Base-by-base conservation (phyloP, 1,284 basidiomycete species). In the Rhodotorula sp. region DNA sequence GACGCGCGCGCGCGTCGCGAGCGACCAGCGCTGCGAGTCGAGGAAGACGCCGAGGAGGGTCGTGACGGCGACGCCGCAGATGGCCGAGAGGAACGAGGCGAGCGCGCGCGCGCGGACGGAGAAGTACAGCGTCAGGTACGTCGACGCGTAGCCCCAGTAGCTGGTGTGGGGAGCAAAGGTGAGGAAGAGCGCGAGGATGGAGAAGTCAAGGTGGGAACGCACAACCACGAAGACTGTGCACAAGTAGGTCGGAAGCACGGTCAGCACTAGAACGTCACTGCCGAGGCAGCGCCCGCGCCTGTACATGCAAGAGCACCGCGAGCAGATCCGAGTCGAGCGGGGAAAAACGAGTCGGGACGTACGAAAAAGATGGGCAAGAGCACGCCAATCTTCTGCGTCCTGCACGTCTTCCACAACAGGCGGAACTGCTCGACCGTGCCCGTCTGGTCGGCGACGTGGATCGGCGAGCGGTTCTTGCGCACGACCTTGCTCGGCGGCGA, bases 361-460 rank as follows among this genome's bases (percentile, higher is more conserved):
- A 60, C 65, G 52, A 66, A 66, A n/a, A 66, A 66, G 45, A 66
- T 42, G n/a, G 65, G 65, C 17, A 66, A 53, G 19, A 66, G 58
- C 13, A 61, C 13, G 27, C 65, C 65, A 10, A 66, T 27, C 45
- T 66, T 66, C 44, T 48, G 23, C 4, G 25, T 55, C 23, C 27
- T 10, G 44, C 44, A 45, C 13, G 66, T 56, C 46, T 8, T 25
- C 67, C 67, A 63, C 44, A 68, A n/a, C 1, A 48, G 19, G 27
- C 45, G n/a, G 45, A 68, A 19, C 52, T 68, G 62, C 56, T 60
- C 61, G 45, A n/a, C 55, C 23, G 54, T 55, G 4, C 23, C 45
- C 14, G 50, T 61, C 52, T 46, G 17, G 5, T n/a, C 25, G 14
- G 25, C 21, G 13, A 66, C 52, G 9, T 25, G 23, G n/a, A 66